Percentiles rank a stretch among this genome's conserved stretches.
These are phyloP conservation scores for Alternaria sp. DNA, from an alignment of 2,329 filamentous ascomycete species.

Conservation along the genomic window DNA sequence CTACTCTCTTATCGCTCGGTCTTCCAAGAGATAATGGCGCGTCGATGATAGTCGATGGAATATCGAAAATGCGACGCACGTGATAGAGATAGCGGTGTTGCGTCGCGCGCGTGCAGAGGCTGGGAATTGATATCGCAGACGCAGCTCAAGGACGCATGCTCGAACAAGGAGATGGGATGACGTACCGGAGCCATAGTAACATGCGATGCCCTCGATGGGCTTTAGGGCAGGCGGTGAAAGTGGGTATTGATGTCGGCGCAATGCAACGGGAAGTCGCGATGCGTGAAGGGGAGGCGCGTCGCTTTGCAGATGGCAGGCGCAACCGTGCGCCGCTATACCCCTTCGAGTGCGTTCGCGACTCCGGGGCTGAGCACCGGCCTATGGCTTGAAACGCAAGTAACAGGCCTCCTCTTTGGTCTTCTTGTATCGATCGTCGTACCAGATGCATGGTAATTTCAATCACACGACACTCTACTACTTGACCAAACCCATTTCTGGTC, in stretches of 20 bases:
- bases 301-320: conserved; percentile 31
- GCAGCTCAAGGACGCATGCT: background rate
- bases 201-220: conserved; percentile 23
- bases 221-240: conserved; percentile 23
- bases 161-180: conserved; percentile 11
- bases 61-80: conserved; percentile 6
- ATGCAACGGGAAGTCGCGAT: conserved; percentile 38
- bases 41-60: background rate
- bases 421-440: background rate
- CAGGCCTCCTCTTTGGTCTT: background rate
- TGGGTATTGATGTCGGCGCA: conserved; percentile 26
- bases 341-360: background rate
- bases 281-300: conserved; percentile 43
- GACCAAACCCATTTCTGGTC: background rate
- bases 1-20: background rate
- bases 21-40: background rate
- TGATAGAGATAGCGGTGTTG: conserved; percentile 9
- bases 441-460: background rate
- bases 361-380: background rate
- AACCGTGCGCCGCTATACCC: conserved; percentile 26
- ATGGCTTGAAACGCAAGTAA: background rate
- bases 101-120: conserved; percentile 8
- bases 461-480: background rate
- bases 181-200: conserved; percentile 44
- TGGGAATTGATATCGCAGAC: background rate